Evolutionary conservation across 2,329 filamentous ascomycete species (phyloP).

Genomic region (Lizonia empirigonia): DNA sequence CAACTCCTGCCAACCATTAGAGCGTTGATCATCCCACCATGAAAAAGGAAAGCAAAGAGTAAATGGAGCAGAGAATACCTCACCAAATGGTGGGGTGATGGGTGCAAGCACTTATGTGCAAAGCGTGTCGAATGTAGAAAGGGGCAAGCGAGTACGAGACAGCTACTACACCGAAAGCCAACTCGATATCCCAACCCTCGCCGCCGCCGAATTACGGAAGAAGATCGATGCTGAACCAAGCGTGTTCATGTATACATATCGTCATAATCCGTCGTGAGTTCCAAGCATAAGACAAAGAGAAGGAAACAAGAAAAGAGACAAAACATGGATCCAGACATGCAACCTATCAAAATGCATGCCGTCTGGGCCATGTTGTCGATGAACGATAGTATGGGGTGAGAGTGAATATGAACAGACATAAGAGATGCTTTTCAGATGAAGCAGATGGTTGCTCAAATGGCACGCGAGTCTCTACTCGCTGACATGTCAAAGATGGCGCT

Average conservation of each 20-base stretch:
- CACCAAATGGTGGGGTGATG: conserved; percentile 19
- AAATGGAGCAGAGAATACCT: conserved; percentile 26
- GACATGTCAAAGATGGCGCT: conserved; percentile 30
- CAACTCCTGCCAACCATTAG: conserved; percentile 26
- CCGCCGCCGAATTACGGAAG: conserved; percentile 32
- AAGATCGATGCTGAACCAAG: conserved; percentile 23
- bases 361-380: conserved; percentile 21
- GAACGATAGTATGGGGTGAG: conserved; percentile 23
- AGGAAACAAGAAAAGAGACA: conserved; percentile 15
- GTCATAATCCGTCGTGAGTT: conserved; percentile 32
- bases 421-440: conserved; percentile 39
- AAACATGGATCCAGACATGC: conserved; percentile 18
- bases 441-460: conserved; percentile 27
- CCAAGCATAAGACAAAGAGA: conserved; percentile 23
- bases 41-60: conserved; percentile 26
- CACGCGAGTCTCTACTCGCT: conserved; percentile 27
- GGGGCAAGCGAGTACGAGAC: conserved; percentile 21
- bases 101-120: conserved; percentile 29
- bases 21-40: conserved; percentile 36
- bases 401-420: conserved; percentile 38
- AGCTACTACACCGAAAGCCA: conserved; percentile 5
- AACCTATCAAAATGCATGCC: conserved; percentile 20
- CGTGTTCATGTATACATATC: conserved; percentile 34
- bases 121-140: conserved; percentile 35
- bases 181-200: conserved; percentile 8